Base-by-base conservation (phyloP, 2,329 filamentous ascomycete species). In the Penicillium frequentans region DNA sequence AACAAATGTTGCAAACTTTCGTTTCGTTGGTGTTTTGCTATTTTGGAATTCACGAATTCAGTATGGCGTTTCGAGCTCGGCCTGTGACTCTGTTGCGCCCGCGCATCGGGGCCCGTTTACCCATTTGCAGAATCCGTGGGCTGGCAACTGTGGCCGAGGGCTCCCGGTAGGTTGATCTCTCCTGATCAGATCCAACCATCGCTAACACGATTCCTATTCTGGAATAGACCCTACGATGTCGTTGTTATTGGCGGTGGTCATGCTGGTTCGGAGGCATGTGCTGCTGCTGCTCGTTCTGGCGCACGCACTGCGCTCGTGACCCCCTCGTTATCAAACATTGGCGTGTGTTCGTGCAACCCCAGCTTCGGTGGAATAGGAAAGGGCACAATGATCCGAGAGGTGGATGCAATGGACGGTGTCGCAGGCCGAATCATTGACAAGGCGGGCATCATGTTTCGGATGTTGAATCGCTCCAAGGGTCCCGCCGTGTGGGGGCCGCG, bases 361-460 rank as follows among this genome's bases (percentile, higher is more conserved):
- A 96, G 91, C 62, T 96, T 99, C 70, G 95, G 95, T 39, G 95
- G 95, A n/a, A 98, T 99, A 66, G 95, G 95, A 45, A 99, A 99
- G 73, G 95, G 95, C 16, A 98, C 91, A 10, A 97, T 99, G 80
- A 81, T 99, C 50, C 88, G 93, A 43, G 95, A 99, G 75, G 88
- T 99, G 31, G 95, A 99, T 78, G 95, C 95, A 0, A 81, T 99
- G 58, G 95, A 98, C 70, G 95, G 95, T 0, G 80, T 99, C 21
- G 89, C 92, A 0, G 93, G 91, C 0, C 85, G 91, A 35, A 88
- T 97, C 23, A 91, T 96, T 57, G 95, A 99, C 77, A 93, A 95
- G 73, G 90, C 95, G 3, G 95, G 91, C 6, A 85, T 97, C n/a
- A 93, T 97, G 73, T 99, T 98, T 74, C 87, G 90, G 61, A 83